phyloP scores from a whole-genome alignment of 2,329 filamentous ascomycete species.

The Hirsutella minnesotensis region DNA sequence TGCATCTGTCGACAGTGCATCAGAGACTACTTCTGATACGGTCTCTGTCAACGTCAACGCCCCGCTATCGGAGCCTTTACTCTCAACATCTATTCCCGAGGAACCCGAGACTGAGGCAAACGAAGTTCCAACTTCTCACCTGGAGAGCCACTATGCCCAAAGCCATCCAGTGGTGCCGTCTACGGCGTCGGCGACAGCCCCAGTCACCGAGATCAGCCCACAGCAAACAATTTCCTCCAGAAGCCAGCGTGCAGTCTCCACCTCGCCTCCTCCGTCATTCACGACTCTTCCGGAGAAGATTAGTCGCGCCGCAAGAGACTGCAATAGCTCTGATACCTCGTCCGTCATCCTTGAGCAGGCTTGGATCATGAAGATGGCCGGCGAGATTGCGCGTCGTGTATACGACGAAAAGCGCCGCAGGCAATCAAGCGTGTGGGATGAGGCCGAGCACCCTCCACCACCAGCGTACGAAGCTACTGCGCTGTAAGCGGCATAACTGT shows the following conservation, averaged over 20 bases:
- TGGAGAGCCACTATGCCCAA: slow-evolving; percentile 29
- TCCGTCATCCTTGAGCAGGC: slow-evolving; percentile 64
- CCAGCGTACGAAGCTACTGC: slow-evolving; percentile 47
- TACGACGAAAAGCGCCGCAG: slow-evolving; percentile 66
- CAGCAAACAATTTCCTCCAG: slow-evolving; percentile 13
- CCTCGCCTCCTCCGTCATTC: slow-evolving; percentile 1
- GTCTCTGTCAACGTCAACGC: slow-evolving; percentile 44
- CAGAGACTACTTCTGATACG: slow-evolving; percentile 36
- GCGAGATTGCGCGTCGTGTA: slow-evolving; percentile 77
- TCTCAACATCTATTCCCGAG: slow-evolving; percentile 45
- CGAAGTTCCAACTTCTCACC: slow-evolving; percentile 15
- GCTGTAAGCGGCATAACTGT: slow-evolving; percentile 19
- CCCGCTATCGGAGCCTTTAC: slow-evolving; percentile 49
- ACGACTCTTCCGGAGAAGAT: slow-evolving; percentile 11
- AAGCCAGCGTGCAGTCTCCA: slow-evolving; percentile 9
- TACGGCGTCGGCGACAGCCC: slow-evolving; percentile 12
- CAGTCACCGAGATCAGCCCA: slow-evolving; percentile 10
- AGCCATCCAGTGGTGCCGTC: slow-evolving; percentile 7
- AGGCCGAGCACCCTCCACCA: slow-evolving; percentile 45
- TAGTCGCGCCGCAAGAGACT: neutral
- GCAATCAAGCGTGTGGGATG: slow-evolving; percentile 26
- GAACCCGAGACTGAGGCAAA: slow-evolving; percentile 40
- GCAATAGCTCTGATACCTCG: slow-evolving; percentile 31
- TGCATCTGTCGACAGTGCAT: slow-evolving; percentile 38
- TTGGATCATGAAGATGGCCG: slow-evolving; percentile 88